Conservation (phyloP, 2,329 filamentous ascomycete species). For the Botrytis squamosa region DNA sequence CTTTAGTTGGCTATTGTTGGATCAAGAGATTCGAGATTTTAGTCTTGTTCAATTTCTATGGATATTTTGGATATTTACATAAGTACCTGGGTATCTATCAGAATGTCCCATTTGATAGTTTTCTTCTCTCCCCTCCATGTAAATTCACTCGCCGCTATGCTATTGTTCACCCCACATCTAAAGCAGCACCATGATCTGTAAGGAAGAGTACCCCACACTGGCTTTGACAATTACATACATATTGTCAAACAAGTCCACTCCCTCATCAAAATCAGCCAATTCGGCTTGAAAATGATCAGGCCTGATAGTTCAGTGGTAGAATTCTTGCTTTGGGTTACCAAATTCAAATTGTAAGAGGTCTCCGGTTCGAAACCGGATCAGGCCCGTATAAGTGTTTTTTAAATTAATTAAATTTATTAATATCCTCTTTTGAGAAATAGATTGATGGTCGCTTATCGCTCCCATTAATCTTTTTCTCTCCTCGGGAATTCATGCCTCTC, state of each 20-base stretch:
- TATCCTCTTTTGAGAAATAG: no score
- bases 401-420: no score
- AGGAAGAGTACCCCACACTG: background rate
- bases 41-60: background rate
- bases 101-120: background rate
- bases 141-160: no score
- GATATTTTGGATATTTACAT: background rate
- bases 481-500: no score
- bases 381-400: background rate
- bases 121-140: background rate
- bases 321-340: background rate
- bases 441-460: no score
- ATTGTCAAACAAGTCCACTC: fast-evolving
- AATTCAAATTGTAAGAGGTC: constrained; percentile 10
- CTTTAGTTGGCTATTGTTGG: background rate
- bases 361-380: constrained; percentile 17
- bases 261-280: background rate
- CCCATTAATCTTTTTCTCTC: no score
- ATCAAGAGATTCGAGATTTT: background rate
- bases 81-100: background rate
- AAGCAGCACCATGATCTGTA: background rate
- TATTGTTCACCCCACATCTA: background rate
- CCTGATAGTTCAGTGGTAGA: constrained; percentile 18
- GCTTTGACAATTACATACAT: fast-evolving
- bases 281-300: background rate